These are phyloP conservation scores for Magnolia kwangsiensis DNA, from an alignment of 164 flowering plant genomes.

Conservation along the genomic window DNA sequence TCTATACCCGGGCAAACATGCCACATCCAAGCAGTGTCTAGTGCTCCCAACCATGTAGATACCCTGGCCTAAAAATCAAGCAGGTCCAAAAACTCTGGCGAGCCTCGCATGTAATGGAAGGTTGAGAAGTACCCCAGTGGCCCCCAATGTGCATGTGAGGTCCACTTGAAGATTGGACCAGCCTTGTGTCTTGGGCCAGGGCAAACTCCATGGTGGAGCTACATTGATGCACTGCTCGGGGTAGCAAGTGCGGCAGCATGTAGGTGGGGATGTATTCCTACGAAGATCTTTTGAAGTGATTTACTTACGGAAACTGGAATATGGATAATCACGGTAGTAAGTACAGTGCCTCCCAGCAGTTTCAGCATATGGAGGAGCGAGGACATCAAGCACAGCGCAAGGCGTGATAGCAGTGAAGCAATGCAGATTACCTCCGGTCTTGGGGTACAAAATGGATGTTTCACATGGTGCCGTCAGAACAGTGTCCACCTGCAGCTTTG, in stretches of 20 bases:
- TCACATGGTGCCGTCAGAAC: constrained; percentile 63
- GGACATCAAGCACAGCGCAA: constrained; percentile 90
- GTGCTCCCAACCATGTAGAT: neutral
- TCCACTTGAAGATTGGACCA: neutral
- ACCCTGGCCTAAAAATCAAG: neutral
- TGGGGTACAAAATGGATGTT: constrained; percentile 72
- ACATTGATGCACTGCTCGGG: too few relatives aligned
- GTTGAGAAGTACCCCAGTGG: neutral
- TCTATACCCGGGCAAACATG: neutral
- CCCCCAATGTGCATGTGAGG: neutral
- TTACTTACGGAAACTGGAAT: constrained; percentile 59
- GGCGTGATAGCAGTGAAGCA: constrained; percentile 90
- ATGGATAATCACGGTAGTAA: constrained; percentile 82
- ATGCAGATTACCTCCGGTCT: constrained; percentile 79
- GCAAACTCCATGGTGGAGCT: neutral
- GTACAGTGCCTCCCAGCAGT: constrained; percentile 77
- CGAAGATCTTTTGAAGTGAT: neutral
- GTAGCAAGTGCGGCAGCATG: too few relatives aligned
- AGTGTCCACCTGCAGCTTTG: constrained; percentile 67
- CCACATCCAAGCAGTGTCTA: neutral
- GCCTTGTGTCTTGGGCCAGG: neutral
- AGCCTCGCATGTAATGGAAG: too few relatives aligned
- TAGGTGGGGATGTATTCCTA: too few relatives aligned
- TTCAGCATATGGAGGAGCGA: constrained; percentile 84
- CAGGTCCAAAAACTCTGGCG: too few relatives aligned